Conservation (phyloP, 1,284 basidiomycete species). For the Phaffia rhodozyma region DNA sequence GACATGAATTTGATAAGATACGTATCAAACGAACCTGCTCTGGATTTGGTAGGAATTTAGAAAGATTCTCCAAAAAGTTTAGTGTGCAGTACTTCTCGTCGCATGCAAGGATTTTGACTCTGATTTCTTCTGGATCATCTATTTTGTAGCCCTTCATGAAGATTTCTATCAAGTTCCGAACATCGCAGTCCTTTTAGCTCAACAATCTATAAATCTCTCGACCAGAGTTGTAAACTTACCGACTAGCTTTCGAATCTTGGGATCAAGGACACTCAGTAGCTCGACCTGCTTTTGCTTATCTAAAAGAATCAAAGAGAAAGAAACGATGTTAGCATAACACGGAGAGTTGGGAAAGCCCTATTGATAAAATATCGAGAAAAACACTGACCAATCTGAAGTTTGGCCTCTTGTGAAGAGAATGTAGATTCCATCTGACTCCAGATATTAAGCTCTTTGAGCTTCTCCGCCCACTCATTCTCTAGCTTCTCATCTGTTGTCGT, state of each 20-base stretch:
- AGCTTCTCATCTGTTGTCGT: conserved; percentile 43
- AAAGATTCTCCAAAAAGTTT: conserved; percentile 72
- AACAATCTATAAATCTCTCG: not conserved
- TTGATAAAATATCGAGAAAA: not conserved
- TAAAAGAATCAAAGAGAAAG: conserved; percentile 28
- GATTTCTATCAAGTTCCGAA: conserved; percentile 49
- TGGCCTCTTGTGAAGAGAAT: conserved; percentile 85
- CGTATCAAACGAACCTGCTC: conserved; percentile 53
- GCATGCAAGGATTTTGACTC: conserved; percentile 68
- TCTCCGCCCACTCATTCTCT: conserved; percentile 64
- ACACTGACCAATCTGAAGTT: conserved; percentile 33
- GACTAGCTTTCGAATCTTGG: conserved; percentile 78
- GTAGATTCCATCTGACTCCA: conserved; percentile 97
- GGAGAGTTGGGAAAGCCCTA: not conserved
- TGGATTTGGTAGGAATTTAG: conserved; percentile 72
- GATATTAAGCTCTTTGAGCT: conserved; percentile 69
- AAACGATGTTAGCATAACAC: not conserved
- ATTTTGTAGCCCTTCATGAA: conserved; percentile 75
- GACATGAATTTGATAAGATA: not conserved
- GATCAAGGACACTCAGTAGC: conserved; percentile 77
- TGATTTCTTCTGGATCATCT: conserved; percentile 69
- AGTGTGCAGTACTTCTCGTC: conserved; percentile 74
- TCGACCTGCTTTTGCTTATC: conserved; percentile 71
- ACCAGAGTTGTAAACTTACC: conserved; percentile 42
- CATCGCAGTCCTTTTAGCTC: not conserved